Evolutionary conservation across 2,329 filamentous ascomycete species (phyloP).

Genomic region (Xylariales sp.): DNA sequence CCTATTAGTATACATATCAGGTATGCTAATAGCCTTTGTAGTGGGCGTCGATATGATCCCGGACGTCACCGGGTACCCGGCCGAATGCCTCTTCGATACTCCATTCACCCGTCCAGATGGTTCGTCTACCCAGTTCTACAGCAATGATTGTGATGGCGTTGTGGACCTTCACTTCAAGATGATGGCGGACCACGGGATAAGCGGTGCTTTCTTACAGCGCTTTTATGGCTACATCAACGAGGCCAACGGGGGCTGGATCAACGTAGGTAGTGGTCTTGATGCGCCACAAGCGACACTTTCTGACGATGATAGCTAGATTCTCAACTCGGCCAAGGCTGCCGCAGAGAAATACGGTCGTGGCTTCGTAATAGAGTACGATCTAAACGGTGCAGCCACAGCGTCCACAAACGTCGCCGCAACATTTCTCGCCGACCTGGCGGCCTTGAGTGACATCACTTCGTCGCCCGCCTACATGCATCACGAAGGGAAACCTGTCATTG

Average conservation of each 20-base stretch:
- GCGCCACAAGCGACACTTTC: background rate
- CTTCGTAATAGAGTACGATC: slow-evolving; percentile 45
- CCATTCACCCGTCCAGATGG: slow-evolving; percentile 41
- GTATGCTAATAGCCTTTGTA: slow-evolving; percentile 20
- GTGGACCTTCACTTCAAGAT: slow-evolving; percentile 45
- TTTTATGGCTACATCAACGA: slow-evolving; percentile 45
- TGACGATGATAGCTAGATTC: slow-evolving; percentile 34
- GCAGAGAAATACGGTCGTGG: slow-evolving; percentile 46
- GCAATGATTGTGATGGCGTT: slow-evolving; percentile 44
- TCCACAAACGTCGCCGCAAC: slow-evolving; percentile 41
- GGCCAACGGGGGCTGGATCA: slow-evolving; percentile 42
- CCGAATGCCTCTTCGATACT: slow-evolving; percentile 45
- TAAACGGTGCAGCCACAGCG: slow-evolving; percentile 40
- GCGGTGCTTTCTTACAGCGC: slow-evolving; percentile 44
- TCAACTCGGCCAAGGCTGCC: slow-evolving; percentile 39
- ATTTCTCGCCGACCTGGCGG: slow-evolving; percentile 42
- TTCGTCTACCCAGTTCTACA: slow-evolving; percentile 41
- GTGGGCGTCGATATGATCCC: slow-evolving; percentile 46
- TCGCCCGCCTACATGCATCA: slow-evolving; percentile 46
- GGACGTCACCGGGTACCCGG: slow-evolving; percentile 42
- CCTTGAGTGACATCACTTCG: slow-evolving; percentile 39
- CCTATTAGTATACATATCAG: background rate
- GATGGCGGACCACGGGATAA: slow-evolving; percentile 43
- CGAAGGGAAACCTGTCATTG: slow-evolving; percentile 45
- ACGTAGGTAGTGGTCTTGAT: slow-evolving; percentile 29